Percentiles rank a stretch among this genome's conserved stretches.
Conservation (phyloP, 139 green algal species). For the Pseudopediastrum boryanum region DNA sequence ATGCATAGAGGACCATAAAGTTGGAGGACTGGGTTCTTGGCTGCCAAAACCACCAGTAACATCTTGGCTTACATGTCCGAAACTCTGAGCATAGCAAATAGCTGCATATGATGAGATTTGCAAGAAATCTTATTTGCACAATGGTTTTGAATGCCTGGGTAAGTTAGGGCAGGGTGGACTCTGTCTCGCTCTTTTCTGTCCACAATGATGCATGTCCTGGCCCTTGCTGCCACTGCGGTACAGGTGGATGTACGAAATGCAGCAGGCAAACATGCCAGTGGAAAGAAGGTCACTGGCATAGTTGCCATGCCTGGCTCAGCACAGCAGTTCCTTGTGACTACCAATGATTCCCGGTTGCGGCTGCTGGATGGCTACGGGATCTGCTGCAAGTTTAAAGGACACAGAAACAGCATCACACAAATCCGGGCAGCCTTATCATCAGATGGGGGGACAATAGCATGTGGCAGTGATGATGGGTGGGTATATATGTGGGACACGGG, state of each 20-base stretch:
- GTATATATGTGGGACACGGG: slow-evolving; percentile 73
- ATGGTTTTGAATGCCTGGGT: too few species aligned
- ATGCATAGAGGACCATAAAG: too few species aligned
- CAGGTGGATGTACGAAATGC: slow-evolving; percentile 65
- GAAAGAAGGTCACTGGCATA: slow-evolving; percentile 86
- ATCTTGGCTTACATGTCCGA: too few species aligned
- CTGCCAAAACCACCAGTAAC: too few species aligned
- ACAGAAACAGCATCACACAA: slow-evolving; percentile 78
- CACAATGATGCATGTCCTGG: too few species aligned
- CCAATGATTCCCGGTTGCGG: slow-evolving; percentile 83
- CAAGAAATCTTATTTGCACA: too few species aligned
- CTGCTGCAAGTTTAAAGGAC: slow-evolving; percentile 91
- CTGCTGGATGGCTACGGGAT: slow-evolving; percentile 50
- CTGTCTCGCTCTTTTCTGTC: slow-evolving; percentile 5
- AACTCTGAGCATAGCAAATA: too few species aligned
- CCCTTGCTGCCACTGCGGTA: not conserved
- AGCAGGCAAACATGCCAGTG: slow-evolving; percentile 38
- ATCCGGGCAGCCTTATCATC: slow-evolving; percentile 53
- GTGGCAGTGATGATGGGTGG: slow-evolving; percentile 80
- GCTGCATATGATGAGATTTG: too few species aligned
- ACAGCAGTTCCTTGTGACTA: slow-evolving; percentile 81
- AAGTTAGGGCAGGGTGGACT: too few species aligned
- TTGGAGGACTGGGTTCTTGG: too few species aligned
- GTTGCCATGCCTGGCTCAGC: slow-evolving; percentile 55
- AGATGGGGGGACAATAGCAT: slow-evolving; percentile 58